Evolutionary conservation across 192 early-diverging fungal species (phyloP), one percentile per base, ranked within the genome.

Genomic region (Podila clonocystis): DNA sequence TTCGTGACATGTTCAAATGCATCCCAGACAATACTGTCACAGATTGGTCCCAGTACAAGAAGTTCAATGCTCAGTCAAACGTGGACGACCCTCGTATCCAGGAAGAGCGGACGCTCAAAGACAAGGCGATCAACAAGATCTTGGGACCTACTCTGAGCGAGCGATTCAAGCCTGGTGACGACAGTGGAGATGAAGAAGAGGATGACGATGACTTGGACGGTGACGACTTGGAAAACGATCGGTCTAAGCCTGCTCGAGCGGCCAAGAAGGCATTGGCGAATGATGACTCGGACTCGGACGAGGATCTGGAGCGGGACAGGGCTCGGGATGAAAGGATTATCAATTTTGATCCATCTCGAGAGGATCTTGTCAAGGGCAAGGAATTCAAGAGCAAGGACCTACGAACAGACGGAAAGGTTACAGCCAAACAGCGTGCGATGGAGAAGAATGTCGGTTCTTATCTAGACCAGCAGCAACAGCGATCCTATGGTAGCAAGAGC

Each of bases 1-100:
- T 91, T 69, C 78, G 95, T 20, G 85, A 91, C 1, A 88, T 93
- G 24, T 96, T 96, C 74, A 85, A 89, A 28, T 92, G 91, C 58
- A 89, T 95, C 19, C 95, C 95, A 5, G 94, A 96, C 74, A 91
- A 94, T 41, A 94, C 92, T 15, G 88, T 95, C 9, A 88, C 82
- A 38, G 90, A 77, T 8, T 94, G 92, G 91, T 80, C 89, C 0
- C 80, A 82, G 24, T 83, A 85, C 66, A 77, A 68, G 6, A 41
- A 79, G 2, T 87, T 87, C 58, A 75, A 75, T 45, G 63, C 36
- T 17, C 70, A 80, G 17, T 80, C 77, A 5, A 80, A 80, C 19
- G 67, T 80, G 11, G 70, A 73, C 0, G 77, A 80, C 60, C 77
- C 77, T 61, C 70, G 77, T 36, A 69, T 80, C 22, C 63, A 80